Conservation (phyloP, 163 green algal species). For the Scenedesmus sp. region DNA sequence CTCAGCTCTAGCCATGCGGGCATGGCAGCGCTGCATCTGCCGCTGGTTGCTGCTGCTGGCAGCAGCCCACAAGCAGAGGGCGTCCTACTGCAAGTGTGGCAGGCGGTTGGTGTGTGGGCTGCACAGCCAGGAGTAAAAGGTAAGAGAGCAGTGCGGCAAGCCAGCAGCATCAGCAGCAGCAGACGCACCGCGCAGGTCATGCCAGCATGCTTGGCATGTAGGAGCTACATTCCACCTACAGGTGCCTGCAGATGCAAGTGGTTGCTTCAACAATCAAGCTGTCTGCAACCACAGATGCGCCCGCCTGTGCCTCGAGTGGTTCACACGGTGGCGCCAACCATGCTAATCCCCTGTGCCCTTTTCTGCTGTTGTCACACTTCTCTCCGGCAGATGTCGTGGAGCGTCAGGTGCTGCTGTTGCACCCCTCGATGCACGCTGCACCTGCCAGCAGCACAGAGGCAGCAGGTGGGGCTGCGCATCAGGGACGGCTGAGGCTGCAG, state of each 20-base stretch:
- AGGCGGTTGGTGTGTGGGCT: not conserved
- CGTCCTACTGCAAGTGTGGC: constrained; percentile 19
- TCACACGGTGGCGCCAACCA: too few relatives aligned
- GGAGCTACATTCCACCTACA: not conserved
- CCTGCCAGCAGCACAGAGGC: not conserved
- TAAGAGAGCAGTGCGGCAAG: not conserved
- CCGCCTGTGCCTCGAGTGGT: too few relatives aligned
- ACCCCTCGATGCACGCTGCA: not conserved
- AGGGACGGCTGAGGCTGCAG: too few relatives aligned
- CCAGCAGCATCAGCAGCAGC: not conserved
- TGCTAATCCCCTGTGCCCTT: too few relatives aligned
- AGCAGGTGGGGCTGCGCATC: not conserved
- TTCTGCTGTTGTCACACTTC: not conserved
- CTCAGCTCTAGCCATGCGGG: not conserved
- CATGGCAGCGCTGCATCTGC: not conserved
- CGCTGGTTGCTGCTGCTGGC: not conserved
- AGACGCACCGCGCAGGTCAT: not conserved
- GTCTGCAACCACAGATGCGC: too few relatives aligned
- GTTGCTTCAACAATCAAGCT: not conserved
- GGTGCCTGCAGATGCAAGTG: not conserved
- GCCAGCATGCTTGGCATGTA: not conserved
- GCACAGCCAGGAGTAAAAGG: not conserved
- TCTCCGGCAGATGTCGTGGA: constrained; percentile 12
- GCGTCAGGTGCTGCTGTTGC: constrained; percentile 25
- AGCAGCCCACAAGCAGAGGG: not conserved